Conservation (phyloP, 1,284 basidiomycete genomes). For the Sanghuangporus sanghuang region DNA sequence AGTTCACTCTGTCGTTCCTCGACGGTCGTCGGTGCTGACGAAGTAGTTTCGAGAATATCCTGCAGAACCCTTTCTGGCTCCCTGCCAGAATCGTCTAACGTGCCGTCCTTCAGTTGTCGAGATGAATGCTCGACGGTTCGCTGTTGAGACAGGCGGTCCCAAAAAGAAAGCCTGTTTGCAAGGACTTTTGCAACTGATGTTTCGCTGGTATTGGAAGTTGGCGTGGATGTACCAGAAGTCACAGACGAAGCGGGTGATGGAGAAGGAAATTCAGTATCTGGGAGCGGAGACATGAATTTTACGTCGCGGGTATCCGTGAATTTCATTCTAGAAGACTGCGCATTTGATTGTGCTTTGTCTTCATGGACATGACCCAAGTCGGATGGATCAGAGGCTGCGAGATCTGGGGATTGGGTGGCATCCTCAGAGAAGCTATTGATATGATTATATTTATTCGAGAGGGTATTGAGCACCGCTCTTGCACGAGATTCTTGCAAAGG, state of each 20-base stretch:
- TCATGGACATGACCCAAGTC: background rate
- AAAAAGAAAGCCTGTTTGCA: conserved; percentile 64
- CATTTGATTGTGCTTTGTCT: background rate
- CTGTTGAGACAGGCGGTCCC: conserved; percentile 51
- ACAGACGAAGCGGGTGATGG: conserved; percentile 31
- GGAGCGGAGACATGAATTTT: conserved; percentile 27
- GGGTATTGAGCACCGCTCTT: background rate
- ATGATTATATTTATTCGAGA: conserved; percentile 4
- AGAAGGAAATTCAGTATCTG: conserved; percentile 27
- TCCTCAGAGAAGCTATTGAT: background rate
- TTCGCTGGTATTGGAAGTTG: conserved; percentile 44
- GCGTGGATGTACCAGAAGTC: conserved; percentile 51
- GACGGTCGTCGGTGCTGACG: conserved; percentile 49
- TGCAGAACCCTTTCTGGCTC: conserved; percentile 48
- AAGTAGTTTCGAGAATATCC: conserved; percentile 49
- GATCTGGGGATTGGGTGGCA: background rate
- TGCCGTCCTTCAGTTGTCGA: conserved; percentile 9
- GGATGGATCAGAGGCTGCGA: background rate
- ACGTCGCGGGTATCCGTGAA: conserved; percentile 9
- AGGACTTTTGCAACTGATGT: conserved; percentile 53
- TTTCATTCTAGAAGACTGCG: conserved; percentile 5
- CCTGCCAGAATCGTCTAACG: conserved; percentile 11
- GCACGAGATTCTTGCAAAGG: conserved; percentile 12
- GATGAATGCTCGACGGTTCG: conserved; percentile 21
- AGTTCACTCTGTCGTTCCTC: conserved; percentile 68